Conservation (phyloP, 257 asterid genomes). For the Rehmannia glutinosa region DNA sequence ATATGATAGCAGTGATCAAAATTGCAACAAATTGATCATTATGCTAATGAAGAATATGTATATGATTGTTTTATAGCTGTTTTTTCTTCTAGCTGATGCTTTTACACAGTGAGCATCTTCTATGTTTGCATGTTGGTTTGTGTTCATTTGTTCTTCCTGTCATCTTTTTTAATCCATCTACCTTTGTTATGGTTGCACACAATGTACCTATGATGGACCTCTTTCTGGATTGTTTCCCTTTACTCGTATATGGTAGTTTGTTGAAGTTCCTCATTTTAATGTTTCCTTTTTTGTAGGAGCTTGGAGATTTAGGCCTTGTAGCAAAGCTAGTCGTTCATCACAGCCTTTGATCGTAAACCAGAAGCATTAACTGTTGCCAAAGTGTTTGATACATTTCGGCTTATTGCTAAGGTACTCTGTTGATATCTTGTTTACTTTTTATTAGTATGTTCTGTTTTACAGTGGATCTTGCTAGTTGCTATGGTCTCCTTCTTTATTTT, state of each 20-base stretch:
- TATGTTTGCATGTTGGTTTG: background rate
- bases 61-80: background rate
- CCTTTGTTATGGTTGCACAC: too few species aligned
- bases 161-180: background rate
- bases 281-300: conserved; percentile 47
- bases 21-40: background rate
- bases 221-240: background rate
- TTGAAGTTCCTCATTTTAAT: conserved; percentile 3
- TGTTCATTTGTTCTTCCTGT: background rate
- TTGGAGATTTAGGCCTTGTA: conserved; percentile 93
- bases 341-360: conserved; percentile 85
- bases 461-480: background rate
- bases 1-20: background rate
- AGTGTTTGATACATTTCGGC: conserved; percentile 76
- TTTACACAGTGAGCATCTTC: background rate
- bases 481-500: background rate
- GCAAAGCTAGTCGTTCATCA: conserved; percentile 94
- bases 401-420: conserved; percentile 72
- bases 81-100: too few species aligned
- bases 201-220: too few species aligned
- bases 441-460: background rate
- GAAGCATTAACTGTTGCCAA: conserved; percentile 71
- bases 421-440: background rate
- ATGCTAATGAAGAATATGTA: background rate
- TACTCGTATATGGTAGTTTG: background rate